Percentiles rank a stretch among this genome's conserved stretches.
These are phyloP conservation scores for Pichia nanzhaoensis DNA, from an alignment of 805 yeast genomes.

Conservation along the genomic window DNA sequence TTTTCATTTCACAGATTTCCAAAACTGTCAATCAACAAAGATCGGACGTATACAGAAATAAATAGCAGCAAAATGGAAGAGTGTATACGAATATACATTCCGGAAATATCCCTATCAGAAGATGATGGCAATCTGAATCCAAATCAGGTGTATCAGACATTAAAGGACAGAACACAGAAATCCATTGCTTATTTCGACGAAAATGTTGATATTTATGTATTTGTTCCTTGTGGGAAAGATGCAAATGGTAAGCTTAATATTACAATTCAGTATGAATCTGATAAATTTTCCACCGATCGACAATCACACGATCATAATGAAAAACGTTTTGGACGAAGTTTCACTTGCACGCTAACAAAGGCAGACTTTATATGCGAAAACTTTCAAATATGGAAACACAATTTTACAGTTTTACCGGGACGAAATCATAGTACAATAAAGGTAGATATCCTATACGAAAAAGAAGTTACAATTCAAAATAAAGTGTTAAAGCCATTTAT, in stretches of 20 bases:
- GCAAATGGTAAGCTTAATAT: slow-evolving; percentile 1
- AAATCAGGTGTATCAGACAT: not conserved
- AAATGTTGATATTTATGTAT: slow-evolving; percentile 8
- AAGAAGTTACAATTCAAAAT: slow-evolving; percentile 7
- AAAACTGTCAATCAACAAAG: not conserved
- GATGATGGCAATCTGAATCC: too few species aligned
- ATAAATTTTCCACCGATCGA: not conserved
- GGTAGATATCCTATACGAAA: slow-evolving; percentile 17
- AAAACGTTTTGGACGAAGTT: not conserved
- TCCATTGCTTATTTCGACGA: slow-evolving; percentile 25
- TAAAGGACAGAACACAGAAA: slow-evolving; percentile 32
- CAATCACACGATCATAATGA: not conserved
- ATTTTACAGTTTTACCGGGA: slow-evolving; percentile 17
- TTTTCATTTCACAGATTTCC: too few species aligned
- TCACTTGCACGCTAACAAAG: not conserved
- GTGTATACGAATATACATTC: slow-evolving; percentile 4
- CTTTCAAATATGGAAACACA: slow-evolving; percentile 16
- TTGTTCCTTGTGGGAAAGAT: not conserved
- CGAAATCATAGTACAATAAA: slow-evolving; percentile 14
- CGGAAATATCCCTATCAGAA: not conserved
- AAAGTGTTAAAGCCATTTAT: slow-evolving; percentile 11
- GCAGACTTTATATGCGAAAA: slow-evolving; percentile 7
- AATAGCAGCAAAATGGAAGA: not conserved
- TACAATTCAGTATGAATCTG: slow-evolving; percentile 2
- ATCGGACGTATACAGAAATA: not conserved